Percentiles rank a stretch among this genome's conserved stretches.
Conservation (phyloP, 805 yeast genomes). For the Zygosaccharomyces bailii region DNA sequence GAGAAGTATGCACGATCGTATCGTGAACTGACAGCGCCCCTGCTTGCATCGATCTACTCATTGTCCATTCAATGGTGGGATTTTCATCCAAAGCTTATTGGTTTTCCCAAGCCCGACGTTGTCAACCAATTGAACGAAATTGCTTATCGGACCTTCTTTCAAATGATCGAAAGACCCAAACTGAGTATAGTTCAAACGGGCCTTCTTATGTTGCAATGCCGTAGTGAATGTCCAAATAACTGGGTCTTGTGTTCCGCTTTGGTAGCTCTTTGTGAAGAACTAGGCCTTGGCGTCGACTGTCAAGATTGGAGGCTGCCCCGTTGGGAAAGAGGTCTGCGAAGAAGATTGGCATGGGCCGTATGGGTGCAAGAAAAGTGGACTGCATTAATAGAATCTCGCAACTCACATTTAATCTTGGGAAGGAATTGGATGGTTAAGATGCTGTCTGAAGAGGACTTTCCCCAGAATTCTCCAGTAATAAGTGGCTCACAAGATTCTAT, state of each 20-base stretch:
- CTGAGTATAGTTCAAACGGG: slow-evolving; percentile 92
- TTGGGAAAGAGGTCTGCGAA: slow-evolving; percentile 90
- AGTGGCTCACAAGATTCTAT: slow-evolving; percentile 10
- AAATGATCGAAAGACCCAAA: slow-evolving; percentile 81
- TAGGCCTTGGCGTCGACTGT: slow-evolving; percentile 90
- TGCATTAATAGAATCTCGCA: slow-evolving; percentile 74
- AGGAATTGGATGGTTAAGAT: slow-evolving; percentile 76
- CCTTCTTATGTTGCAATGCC: slow-evolving; percentile 61
- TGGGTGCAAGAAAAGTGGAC: slow-evolving; percentile 92
- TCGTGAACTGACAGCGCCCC: slow-evolving; percentile 86
- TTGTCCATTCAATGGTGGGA: slow-evolving; percentile 95
- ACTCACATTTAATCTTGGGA: slow-evolving; percentile 71
- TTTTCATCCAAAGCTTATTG: slow-evolving; percentile 59
- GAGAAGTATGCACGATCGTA: slow-evolving; percentile 90
- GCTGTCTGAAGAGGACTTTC: slow-evolving; percentile 70
- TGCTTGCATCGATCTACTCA: slow-evolving; percentile 85
- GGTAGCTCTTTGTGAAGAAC: slow-evolving; percentile 81
- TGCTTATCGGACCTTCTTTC: slow-evolving; percentile 61
- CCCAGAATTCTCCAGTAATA: slow-evolving; percentile 52
- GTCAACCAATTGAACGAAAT: slow-evolving; percentile 63
- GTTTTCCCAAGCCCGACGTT: slow-evolving; percentile 72
- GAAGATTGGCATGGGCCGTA: slow-evolving; percentile 94
- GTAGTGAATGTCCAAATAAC: slow-evolving; percentile 58
- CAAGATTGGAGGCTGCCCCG: slow-evolving; percentile 87
- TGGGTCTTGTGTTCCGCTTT: slow-evolving; percentile 87